These are phyloP conservation scores for Argentina anserina DNA, from an alignment of 306 rosid genomes.

Conservation along the genomic window DNA sequence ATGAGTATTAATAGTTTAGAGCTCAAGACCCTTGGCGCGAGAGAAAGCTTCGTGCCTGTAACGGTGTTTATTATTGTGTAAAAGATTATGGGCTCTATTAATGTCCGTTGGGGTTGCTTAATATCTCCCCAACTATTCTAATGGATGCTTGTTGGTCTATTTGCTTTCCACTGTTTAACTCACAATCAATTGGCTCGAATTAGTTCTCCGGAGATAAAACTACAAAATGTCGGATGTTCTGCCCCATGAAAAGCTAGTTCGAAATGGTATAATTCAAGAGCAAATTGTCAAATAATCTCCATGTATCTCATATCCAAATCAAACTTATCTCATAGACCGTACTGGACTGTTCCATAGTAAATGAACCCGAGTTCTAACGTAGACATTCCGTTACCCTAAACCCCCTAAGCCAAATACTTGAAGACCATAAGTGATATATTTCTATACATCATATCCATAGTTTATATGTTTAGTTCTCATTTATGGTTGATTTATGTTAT, in stretches of 20 bases:
- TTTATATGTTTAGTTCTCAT: too few species aligned
- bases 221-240: not conserved
- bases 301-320: too few species aligned
- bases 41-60: conserved; percentile 18
- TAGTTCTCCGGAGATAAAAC: not conserved
- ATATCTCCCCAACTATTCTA: not conserved
- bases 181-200: not conserved
- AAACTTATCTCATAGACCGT: too few species aligned
- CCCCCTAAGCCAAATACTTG: too few species aligned
- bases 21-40: not conserved
- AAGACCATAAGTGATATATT: too few species aligned
- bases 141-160: conserved; percentile 6
- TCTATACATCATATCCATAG: too few species aligned
- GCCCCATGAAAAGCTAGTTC: not conserved
- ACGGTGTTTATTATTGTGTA: conserved; percentile 12
- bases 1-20: not conserved
- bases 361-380: too few species aligned
- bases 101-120: conserved; percentile 5
- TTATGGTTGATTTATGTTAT: too few species aligned
- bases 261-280: not conserved
- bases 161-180: conserved; percentile 1
- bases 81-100: conserved; percentile 15
- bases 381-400: too few species aligned
- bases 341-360: too few species aligned
- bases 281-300: too few species aligned